Conservation (phyloP, 225 moss, liverwort and hornwort genomes). For the Bryoerythrophyllum caledonicum region DNA sequence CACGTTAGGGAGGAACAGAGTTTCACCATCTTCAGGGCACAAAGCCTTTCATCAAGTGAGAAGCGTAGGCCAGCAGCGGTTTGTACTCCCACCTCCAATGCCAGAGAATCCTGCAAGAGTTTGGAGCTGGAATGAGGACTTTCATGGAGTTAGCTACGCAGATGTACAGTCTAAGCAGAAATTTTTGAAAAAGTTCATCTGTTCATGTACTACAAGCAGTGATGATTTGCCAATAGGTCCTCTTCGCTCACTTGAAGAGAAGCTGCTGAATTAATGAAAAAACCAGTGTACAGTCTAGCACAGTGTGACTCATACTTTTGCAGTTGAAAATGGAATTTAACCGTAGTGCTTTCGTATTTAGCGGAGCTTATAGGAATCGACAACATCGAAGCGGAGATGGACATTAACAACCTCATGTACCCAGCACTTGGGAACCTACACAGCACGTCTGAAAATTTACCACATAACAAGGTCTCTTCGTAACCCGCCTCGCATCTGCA, state of each 20-base stretch:
- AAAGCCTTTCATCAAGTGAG: neutral
- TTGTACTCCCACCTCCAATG: neutral
- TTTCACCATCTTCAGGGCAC: neutral
- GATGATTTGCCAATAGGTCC: slow-evolving; percentile 17
- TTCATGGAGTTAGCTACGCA: neutral
- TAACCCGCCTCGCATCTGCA: neutral
- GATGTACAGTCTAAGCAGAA: neutral
- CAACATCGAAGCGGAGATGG: neutral
- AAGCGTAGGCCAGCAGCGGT: neutral
- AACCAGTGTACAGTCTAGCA: neutral
- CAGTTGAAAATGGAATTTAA: neutral
- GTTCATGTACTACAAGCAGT: neutral
- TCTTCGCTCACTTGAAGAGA: neutral
- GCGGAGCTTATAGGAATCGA: neutral
- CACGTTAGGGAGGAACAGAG: neutral
- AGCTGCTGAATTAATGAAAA: neutral
- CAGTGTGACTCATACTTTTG: neutral
- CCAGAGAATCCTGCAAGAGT: neutral
- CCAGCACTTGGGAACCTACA: neutral
- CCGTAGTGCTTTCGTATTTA: neutral
- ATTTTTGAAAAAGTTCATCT: neutral
- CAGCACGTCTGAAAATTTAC: neutral
- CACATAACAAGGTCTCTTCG: too few species aligned
- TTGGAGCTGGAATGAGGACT: neutral
- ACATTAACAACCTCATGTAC: neutral